Evolutionary conservation across 208 protist genomes (phyloP).

Genomic region (Lotmaria passim): DNA sequence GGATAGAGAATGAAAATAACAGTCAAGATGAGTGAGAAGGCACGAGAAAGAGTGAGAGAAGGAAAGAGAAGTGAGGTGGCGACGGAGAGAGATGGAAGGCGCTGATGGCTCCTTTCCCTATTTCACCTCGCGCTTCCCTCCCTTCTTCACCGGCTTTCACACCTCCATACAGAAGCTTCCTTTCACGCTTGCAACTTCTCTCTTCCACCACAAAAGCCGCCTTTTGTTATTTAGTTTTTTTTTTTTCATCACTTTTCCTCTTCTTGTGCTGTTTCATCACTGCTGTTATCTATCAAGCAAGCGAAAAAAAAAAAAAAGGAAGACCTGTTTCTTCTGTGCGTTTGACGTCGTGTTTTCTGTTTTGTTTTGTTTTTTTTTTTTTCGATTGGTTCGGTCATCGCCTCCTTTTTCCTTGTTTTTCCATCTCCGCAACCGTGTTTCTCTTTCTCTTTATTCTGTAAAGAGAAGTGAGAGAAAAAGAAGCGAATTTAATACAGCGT

Average conservation of each 20-base stretch:
- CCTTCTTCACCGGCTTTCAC: not conserved
- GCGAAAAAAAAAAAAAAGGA: not conserved
- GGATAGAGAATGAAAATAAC: too few species aligned
- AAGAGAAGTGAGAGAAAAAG: not conserved
- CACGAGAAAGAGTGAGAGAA: not conserved
- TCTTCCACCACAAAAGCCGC: too few species aligned
- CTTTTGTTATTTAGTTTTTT: not conserved
- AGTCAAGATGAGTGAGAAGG: too few species aligned
- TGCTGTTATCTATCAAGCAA: too few species aligned
- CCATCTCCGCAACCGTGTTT: not conserved
- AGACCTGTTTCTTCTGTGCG: not conserved
- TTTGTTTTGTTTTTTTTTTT: conserved; percentile 2
- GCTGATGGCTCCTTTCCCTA: not conserved
- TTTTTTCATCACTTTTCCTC: not conserved
- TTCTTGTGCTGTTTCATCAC: too few species aligned
- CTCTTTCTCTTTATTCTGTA: not conserved
- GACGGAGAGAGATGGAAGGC: conserved; percentile 18
- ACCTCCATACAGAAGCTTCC: too few species aligned
- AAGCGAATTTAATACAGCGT: not conserved
- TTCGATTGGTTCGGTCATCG: not conserved
- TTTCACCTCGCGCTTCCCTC: not conserved
- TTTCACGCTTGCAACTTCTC: too few species aligned
- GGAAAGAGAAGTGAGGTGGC: conserved; percentile 6
- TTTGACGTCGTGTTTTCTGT: too few species aligned
- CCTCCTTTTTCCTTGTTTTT: not conserved